Conservation (phyloP, 371 early-diverging fungal species). For the Umbelopsis sp. region DNA sequence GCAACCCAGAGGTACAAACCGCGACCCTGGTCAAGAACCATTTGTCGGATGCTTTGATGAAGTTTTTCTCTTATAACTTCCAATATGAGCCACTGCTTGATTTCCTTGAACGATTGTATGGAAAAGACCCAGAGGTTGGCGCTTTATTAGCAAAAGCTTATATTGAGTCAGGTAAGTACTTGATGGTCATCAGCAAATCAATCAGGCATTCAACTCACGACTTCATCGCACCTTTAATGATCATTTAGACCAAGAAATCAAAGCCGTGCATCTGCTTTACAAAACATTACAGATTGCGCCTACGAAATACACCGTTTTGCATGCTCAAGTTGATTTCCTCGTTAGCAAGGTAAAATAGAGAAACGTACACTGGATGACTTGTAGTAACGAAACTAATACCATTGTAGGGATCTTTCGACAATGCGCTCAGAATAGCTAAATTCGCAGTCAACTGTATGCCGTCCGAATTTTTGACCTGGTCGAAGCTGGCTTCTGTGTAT, state of each 20-base stretch:
- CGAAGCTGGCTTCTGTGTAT: constrained; percentile 85
- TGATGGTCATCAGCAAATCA: too few relatives aligned
- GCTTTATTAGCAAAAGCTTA: constrained; percentile 81
- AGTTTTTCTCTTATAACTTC: constrained; percentile 82
- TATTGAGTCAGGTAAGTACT: constrained; percentile 48
- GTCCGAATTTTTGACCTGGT: constrained; percentile 93
- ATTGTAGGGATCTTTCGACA: constrained; percentile 62
- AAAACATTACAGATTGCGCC: constrained; percentile 79
- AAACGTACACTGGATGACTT: not conserved
- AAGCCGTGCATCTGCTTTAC: constrained; percentile 87
- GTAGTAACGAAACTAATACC: not conserved
- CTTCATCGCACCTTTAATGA: not conserved
- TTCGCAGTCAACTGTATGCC: constrained; percentile 93
- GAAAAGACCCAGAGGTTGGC: constrained; percentile 89
- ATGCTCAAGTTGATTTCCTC: constrained; percentile 88
- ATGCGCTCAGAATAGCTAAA: constrained; percentile 85
- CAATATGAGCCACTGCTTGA: constrained; percentile 79
- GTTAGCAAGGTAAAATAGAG: constrained; percentile 61
- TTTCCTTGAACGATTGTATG: constrained; percentile 77
- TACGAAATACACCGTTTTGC: constrained; percentile 80
- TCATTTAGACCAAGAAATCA: constrained; percentile 77
- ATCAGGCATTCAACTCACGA: not conserved
- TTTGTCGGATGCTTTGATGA: constrained; percentile 80
- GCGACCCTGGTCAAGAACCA: constrained; percentile 88
- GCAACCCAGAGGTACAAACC: constrained; percentile 88